phyloP scores from a whole-genome alignment of 192 early-diverging fungal genomes.

The Backusella australiensis region DNA sequence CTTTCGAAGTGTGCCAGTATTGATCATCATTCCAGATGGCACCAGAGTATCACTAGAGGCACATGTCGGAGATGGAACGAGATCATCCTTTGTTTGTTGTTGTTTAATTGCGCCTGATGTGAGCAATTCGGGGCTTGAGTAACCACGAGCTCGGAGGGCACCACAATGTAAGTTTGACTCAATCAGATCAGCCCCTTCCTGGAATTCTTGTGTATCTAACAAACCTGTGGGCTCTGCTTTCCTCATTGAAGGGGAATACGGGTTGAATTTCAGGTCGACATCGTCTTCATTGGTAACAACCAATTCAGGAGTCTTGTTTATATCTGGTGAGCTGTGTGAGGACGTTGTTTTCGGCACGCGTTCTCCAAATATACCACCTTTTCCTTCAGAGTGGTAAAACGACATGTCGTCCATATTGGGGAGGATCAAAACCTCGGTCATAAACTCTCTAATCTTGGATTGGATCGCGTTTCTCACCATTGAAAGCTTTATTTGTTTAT shows the following conservation, averaged over 20 bases:
- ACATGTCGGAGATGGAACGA: not conserved
- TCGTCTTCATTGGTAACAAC: not conserved
- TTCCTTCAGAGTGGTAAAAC: conserved; percentile 62
- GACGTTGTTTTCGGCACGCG: not conserved
- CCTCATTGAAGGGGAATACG: not conserved
- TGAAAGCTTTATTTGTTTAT: conserved; percentile 76
- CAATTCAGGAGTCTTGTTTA: not conserved
- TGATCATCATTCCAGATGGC: not conserved
- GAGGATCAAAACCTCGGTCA: conserved; percentile 75
- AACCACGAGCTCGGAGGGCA: not conserved
- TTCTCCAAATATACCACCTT: conserved; percentile 58
- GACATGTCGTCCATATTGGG: conserved; percentile 89
- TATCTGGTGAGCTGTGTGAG: not conserved
- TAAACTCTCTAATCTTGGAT: conserved; percentile 76
- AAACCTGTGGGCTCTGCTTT: not conserved
- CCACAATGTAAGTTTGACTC: not conserved
- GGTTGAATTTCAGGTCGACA: not conserved
- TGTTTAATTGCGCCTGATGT: not conserved
- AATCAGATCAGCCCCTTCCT: not conserved
- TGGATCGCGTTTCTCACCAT: conserved; percentile 86
- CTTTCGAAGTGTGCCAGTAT: not conserved
- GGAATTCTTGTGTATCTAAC: not conserved
- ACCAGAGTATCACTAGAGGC: not conserved
- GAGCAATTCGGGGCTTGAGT: not conserved
- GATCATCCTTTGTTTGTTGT: not conserved